A percentile compares a stretch with the other conserved stretches of the same genome.
Conservation (phyloP, 1,139 yeast genomes). For the Pneumocystis canis region DNA sequence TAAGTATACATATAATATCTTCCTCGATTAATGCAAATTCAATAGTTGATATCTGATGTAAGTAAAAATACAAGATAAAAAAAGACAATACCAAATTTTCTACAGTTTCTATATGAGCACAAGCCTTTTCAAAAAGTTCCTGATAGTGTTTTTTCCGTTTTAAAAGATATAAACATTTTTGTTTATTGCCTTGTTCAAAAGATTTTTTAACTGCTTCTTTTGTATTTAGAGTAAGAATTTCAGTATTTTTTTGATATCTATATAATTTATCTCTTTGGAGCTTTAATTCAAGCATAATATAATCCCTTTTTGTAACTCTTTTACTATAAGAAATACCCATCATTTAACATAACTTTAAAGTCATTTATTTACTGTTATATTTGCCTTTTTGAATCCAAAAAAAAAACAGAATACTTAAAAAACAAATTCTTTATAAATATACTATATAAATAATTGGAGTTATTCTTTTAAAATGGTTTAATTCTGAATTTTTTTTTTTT, state of each 20-base stretch:
- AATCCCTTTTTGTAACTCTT: slow-evolving; percentile 61
- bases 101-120: slow-evolving; percentile 60
- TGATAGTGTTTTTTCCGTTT: slow-evolving; percentile 73
- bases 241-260: slow-evolving; percentile 55
- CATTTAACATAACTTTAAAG: background rate
- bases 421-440: background rate
- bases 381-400: background rate
- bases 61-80: background rate
- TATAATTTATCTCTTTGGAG: slow-evolving; percentile 73
- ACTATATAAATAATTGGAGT: background rate
- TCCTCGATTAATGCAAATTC: slow-evolving; percentile 82
- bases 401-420: background rate
- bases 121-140: slow-evolving; percentile 49
- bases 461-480: background rate
- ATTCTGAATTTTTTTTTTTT: background rate
- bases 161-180: slow-evolving; percentile 54
- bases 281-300: slow-evolving; percentile 71
- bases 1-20: slow-evolving; percentile 65
- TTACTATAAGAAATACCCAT: slow-evolving; percentile 6
- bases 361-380: background rate
- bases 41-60: slow-evolving; percentile 31
- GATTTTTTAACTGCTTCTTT: slow-evolving; percentile 44
- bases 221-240: slow-evolving; percentile 43
- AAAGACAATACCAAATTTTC: slow-evolving; percentile 35
- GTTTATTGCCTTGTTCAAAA: slow-evolving; percentile 37